Conservation (phyloP, 1,284 basidiomycete genomes). For the Wolfiporia cocos region DNA sequence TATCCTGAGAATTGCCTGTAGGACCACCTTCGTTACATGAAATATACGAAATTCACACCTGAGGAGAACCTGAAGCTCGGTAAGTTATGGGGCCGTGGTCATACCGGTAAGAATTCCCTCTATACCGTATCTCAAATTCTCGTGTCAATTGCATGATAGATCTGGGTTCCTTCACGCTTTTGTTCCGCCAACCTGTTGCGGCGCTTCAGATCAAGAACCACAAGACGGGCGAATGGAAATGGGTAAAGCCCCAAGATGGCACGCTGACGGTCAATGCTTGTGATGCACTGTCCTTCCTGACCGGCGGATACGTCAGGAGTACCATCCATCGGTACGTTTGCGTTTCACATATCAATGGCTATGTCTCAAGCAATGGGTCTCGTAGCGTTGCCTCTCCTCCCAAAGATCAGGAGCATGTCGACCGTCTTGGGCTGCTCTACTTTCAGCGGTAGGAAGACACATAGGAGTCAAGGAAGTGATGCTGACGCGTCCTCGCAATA, state of each 20-base stretch:
- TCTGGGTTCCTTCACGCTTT: slow-evolving; percentile 36
- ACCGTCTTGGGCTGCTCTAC: slow-evolving; percentile 47
- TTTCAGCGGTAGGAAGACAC: slow-evolving; percentile 48
- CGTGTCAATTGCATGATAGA: slow-evolving; percentile 29
- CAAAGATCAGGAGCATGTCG: slow-evolving; percentile 45
- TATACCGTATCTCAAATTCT: too few relatives aligned
- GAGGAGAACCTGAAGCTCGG: slow-evolving; percentile 37
- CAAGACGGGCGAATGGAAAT: slow-evolving; percentile 36
- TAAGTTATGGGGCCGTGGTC: slow-evolving; percentile 37
- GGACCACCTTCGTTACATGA: slow-evolving; percentile 52
- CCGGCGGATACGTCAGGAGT: slow-evolving; percentile 44
- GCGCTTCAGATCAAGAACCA: slow-evolving; percentile 37
- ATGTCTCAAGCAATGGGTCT: too few relatives aligned
- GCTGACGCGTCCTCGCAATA: slow-evolving; percentile 13
- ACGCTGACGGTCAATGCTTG: slow-evolving; percentile 47
- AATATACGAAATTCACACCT: slow-evolving; percentile 40
- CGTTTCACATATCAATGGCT: too few relatives aligned
- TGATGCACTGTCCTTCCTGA: slow-evolving; percentile 44
- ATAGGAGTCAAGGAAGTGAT: too few relatives aligned
- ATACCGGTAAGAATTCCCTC: too few relatives aligned
- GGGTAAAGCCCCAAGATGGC: slow-evolving; percentile 41
- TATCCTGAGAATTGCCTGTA: too few relatives aligned
- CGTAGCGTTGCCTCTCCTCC: slow-evolving; percentile 43
- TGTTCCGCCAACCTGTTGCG: slow-evolving; percentile 41
- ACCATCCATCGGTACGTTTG: slow-evolving; percentile 38